Percentiles rank a stretch among this genome's conserved stretches.
phyloP scores from a whole-genome alignment of 805 yeast genomes.

The Pichia kluyveri region DNA sequence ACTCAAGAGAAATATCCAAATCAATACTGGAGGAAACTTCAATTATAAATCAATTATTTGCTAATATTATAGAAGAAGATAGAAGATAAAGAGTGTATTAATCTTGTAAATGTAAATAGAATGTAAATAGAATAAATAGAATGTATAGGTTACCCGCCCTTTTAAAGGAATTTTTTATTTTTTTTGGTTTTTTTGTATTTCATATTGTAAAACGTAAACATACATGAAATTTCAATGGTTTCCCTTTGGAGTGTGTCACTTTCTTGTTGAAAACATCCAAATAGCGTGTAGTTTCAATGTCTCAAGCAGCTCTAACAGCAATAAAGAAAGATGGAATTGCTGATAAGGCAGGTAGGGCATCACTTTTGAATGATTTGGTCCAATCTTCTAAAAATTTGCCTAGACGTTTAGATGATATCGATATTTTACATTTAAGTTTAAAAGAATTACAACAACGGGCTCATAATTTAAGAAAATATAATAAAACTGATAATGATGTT shows the following conservation, averaged over 20 bases:
- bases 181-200: background rate
- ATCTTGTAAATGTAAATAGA: too few species aligned
- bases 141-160: conserved; percentile 1
- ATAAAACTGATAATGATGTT: conserved; percentile 27
- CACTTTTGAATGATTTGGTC: conserved; percentile 55
- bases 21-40: conserved; percentile 16
- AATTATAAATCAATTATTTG: too few species aligned
- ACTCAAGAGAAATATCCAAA: conserved; percentile 19
- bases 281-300: background rate
- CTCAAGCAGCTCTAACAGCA: background rate
- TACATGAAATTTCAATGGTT: too few species aligned
- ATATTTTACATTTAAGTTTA: conserved; percentile 72
- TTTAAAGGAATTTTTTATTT: background rate
- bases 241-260: too few species aligned
- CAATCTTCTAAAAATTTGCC: conserved; percentile 77
- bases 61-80: too few species aligned
- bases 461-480: conserved; percentile 39
- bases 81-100: too few species aligned
- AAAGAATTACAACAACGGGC: conserved; percentile 70
- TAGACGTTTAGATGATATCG: conserved; percentile 52
- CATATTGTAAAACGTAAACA: background rate
- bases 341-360: background rate
- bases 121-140: background rate
- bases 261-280: too few species aligned
- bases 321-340: background rate